Evolutionary conservation across 2,329 filamentous ascomycete genomes (phyloP), one percentile per base, ranked within the genome.

Genomic region (Cadophora sp.): DNA sequence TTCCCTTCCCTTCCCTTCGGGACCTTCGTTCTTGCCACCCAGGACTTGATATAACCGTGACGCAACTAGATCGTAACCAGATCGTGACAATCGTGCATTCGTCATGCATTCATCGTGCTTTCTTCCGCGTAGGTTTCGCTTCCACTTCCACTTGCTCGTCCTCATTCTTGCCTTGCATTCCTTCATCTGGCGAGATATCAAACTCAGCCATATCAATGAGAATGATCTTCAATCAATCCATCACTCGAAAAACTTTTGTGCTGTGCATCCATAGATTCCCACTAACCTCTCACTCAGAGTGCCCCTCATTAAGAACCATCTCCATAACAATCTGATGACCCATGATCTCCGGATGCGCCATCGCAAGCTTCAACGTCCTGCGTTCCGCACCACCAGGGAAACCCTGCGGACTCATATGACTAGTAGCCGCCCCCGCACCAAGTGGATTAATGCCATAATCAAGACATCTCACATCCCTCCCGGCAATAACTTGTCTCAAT

Each of bases 401-500:
- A 0, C 66, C 67, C 20, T 53, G 51, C 1, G 68, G 62, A n/a
- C 62, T 65, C 64, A 72, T 72, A 24, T 71, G 68, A 55, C 69
- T 69, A 33, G 68, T 71, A 18, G 70, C 65, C 9, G 62, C 86
- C 85, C 47, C 88, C 84, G 9, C 89, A 85, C 66, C 89, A 81
- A 72, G 72, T 2, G 76, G 76, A 70, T 77, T 76, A 13, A 91
- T 85, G 7, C 93, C 94, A 75, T 96, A 94, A 78, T 99, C 96
- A 11, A 99, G 84, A 73, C 94, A 93, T 70, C 91, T 90, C 59
- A 99, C 93, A 76, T 97, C 94, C 69, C 92, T 85, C 0, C 96
- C 96, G 0, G 94, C 91, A 73, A 99, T 97, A 66, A 99, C 96
- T 81, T 99, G 96, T 74, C 96, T 87, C 70, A 99, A 79, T 22